Evolutionary conservation across 2,329 filamentous ascomycete genomes (phyloP).

Genomic region (Daldinia sp.): DNA sequence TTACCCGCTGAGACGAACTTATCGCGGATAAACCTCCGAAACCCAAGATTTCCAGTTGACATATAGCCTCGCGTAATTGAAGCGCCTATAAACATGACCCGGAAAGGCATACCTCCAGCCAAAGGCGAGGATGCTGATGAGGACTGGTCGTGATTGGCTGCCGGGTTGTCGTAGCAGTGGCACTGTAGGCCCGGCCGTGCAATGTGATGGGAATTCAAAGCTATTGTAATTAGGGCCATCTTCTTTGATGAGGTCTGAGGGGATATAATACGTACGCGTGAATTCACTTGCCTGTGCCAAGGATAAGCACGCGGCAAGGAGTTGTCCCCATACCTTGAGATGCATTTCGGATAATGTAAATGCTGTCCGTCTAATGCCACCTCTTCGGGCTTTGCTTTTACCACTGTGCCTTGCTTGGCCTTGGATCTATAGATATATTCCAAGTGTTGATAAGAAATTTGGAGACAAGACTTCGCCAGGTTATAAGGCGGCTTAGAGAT

Average conservation of each 20-base stretch:
- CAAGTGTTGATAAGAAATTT: not conserved
- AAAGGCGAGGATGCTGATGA: not conserved
- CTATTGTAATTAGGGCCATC: not conserved
- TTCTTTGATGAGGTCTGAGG: not conserved
- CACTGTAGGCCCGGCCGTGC: not conserved
- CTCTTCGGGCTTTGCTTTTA: not conserved
- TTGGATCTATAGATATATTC: not conserved
- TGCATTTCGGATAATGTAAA: not conserved
- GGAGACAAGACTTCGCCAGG: not conserved
- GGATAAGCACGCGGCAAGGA: not conserved
- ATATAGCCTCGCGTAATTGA: constrained; percentile 45
- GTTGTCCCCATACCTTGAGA: not conserved
- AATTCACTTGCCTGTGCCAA: not conserved
- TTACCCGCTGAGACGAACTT: constrained; percentile 44
- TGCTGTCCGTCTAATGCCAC: not conserved
- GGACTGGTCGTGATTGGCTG: not conserved
- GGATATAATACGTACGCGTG: not conserved
- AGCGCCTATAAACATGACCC: constrained; percentile 48
- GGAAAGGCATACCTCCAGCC: constrained; percentile 39
- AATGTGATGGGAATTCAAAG: not conserved
- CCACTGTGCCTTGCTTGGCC: not conserved
- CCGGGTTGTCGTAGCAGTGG: not conserved
- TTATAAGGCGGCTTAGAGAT: not conserved
- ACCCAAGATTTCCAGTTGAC: constrained; percentile 44
- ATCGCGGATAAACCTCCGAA: constrained; percentile 26